Percentiles rank a stretch among this genome's conserved stretches.
Conservation (phyloP, 305 asterid genomes). For the Andrographis paniculata region DNA sequence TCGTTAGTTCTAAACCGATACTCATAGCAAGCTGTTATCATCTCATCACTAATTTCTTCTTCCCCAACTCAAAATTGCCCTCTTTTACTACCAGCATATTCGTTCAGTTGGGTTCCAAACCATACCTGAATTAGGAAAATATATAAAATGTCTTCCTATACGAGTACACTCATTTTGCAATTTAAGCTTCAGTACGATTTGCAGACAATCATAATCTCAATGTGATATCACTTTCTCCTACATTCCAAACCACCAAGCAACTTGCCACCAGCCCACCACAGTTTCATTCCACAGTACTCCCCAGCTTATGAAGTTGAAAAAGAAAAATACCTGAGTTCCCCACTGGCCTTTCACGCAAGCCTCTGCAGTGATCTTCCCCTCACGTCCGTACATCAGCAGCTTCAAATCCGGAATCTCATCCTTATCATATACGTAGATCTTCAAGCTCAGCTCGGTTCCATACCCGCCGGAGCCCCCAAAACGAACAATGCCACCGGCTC, state of each 20-base stretch:
- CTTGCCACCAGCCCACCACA: no score
- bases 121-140: not conserved
- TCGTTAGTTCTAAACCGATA: no score
- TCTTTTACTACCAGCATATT: not conserved
- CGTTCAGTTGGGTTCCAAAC: not conserved
- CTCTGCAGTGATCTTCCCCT: slow-evolving; percentile 56
- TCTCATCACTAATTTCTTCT: slow-evolving; percentile 1
- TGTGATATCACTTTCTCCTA: no score
- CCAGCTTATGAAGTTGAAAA: not conserved
- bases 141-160: no score
- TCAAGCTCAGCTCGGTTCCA: slow-evolving; percentile 42
- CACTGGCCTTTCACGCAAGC: slow-evolving; percentile 89
- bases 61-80: not conserved
- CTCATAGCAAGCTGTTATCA: no score
- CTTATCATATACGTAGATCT: slow-evolving; percentile 84
- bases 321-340: slow-evolving; percentile 72
- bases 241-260: no score
- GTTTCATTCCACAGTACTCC: not conserved
- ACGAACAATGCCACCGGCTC: slow-evolving; percentile 23
- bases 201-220: no score
- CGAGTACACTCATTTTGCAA: no score
- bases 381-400: slow-evolving; percentile 67
- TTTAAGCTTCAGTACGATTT: no score
- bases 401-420: slow-evolving; percentile 72
- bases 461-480: slow-evolving; percentile 26